A percentile compares a stretch with the other conserved stretches of the same genome.
Evolutionary conservation across 345 rosid genomes (phyloP).

Genomic region (Salix exigua): DNA sequence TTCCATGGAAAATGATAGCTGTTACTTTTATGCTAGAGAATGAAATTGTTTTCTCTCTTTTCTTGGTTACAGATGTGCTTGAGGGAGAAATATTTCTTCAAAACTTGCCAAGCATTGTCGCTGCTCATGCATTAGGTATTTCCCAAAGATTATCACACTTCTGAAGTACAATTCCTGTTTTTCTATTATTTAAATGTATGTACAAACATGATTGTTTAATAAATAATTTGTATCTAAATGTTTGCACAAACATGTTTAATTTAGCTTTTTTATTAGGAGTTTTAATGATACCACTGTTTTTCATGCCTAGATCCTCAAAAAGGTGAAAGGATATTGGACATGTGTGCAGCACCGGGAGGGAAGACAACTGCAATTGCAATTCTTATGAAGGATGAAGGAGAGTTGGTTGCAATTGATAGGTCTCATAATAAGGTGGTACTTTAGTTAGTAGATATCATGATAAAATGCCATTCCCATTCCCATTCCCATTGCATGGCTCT

Average conservation of each 20-base stretch:
- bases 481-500: background rate
- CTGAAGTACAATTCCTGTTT: background rate
- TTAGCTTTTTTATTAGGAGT: background rate
- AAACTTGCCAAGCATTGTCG: slow-evolving; percentile 84
- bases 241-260: background rate
- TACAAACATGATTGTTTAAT: too few relatives aligned
- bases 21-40: slow-evolving; percentile 1
- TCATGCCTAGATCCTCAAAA: slow-evolving; percentile 71
- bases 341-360: slow-evolving; percentile 99
- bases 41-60: background rate
- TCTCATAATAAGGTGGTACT: slow-evolving; percentile 86
- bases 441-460: background rate
- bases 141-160: background rate
- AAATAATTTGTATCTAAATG: too few relatives aligned
- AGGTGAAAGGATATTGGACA: slow-evolving; percentile 90
- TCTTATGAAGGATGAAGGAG: slow-evolving; percentile 89
- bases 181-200: too few relatives aligned
- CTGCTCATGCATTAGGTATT: slow-evolving; percentile 89
- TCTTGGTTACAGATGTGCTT: slow-evolving; percentile 56
- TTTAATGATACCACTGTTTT: background rate
- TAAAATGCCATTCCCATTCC: background rate
- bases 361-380: slow-evolving; percentile 92
- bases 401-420: slow-evolving; percentile 85
- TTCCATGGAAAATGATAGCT: background rate
- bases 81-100: slow-evolving; percentile 97